A percentile compares a stretch with the other conserved stretches of the same genome.
Conservation (phyloP, 768 basidiomycete genomes). For the Rhizopogon vesiculosus region DNA sequence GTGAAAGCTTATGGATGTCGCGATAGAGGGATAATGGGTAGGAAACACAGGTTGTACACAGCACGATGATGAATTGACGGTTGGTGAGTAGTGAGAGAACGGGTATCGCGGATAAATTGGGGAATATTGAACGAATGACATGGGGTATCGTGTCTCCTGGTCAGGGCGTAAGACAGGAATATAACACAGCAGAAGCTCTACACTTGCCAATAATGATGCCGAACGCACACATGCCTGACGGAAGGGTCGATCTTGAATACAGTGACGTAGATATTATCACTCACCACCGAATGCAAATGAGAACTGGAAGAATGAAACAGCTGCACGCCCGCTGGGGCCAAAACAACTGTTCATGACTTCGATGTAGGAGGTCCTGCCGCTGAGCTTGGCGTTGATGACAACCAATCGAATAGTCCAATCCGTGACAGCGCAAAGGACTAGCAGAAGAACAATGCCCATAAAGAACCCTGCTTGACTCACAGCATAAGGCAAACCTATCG, state of each 20-base stretch:
- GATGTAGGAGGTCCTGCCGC: conserved; percentile 88
- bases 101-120: conserved; percentile 58
- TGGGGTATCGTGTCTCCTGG: conserved; percentile 93
- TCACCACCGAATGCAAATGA: conserved; percentile 94
- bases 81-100: conserved; percentile 75
- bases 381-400: conserved; percentile 92
- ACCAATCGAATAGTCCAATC: conserved; percentile 98
- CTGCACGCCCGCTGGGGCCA: conserved; percentile 85
- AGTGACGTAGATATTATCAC: conserved; percentile 12
- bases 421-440: conserved; percentile 79
- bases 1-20: conserved; percentile 94
- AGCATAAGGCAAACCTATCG: conserved; percentile 86
- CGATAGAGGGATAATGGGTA: conserved; percentile 95
- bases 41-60: conserved; percentile 85
- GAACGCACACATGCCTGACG: conserved; percentile 94
- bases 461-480: conserved; percentile 93
- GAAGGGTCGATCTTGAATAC: conserved; percentile 3
- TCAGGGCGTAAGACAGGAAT: not conserved
- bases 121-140: conserved; percentile 85
- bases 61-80: conserved; percentile 83
- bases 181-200: not conserved
- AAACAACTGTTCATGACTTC: conserved; percentile 94
- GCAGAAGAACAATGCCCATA: conserved; percentile 76
- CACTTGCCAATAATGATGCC: conserved; percentile 81
- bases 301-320: conserved; percentile 96